A percentile compares a stretch with the other conserved stretches of the same genome.
Conservation (phyloP, 2,329 filamentous ascomycete species). For the Pezicula carpinea region DNA sequence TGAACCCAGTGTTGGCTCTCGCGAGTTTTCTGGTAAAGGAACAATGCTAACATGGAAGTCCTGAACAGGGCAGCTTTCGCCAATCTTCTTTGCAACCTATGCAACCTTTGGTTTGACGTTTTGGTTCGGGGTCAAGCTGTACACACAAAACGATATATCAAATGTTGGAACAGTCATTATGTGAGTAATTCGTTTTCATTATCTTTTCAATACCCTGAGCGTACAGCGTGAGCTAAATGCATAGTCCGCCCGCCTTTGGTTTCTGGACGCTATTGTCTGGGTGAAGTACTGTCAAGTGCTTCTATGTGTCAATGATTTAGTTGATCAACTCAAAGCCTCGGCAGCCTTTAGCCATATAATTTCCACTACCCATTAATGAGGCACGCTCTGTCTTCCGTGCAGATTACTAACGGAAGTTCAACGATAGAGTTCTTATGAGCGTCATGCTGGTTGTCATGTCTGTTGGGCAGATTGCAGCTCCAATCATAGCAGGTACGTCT, state of each 20-base stretch:
- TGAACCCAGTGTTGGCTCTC: no score
- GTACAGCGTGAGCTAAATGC: background rate
- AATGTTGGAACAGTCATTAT: conserved; percentile 44
- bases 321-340: no score
- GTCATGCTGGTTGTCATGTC: conserved; percentile 55
- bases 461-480: conserved; percentile 51
- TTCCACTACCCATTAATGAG: no score
- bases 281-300: no score
- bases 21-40: no score
- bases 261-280: no score
- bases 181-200: conserved; percentile 35
- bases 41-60: conserved; percentile 5
- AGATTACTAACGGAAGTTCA: background rate
- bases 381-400: background rate
- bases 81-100: background rate
- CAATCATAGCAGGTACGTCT: conserved; percentile 43
- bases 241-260: no score
- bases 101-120: conserved; percentile 54
- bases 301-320: no score
- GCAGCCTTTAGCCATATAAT: no score
- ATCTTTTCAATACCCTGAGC: background rate
- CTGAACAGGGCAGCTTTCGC: conserved; percentile 29
- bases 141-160: conserved; percentile 39
- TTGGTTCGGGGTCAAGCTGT: conserved; percentile 56
- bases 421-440: conserved; percentile 35